Evolutionary conservation across 108 stramenopile species (phyloP), one percentile per base, ranked within the genome.

Genomic region (Asterionellopsis glacialis): DNA sequence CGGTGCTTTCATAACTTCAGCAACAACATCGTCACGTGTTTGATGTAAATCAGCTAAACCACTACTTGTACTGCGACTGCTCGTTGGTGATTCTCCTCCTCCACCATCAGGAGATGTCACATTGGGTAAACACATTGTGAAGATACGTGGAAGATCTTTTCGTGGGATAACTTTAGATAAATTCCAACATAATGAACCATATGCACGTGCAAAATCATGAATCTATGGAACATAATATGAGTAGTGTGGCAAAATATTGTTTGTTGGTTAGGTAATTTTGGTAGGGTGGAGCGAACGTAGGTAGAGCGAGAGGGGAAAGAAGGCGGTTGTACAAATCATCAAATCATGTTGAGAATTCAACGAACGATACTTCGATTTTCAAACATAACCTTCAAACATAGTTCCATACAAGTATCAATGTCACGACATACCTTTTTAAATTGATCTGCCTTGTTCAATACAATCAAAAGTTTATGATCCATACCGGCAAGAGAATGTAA

Each of bases 381-480:
- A 44, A 44, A 57, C 11, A 11, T 11, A 22, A 45, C 15, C 44
- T n/a, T 52, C n/a, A n/a, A n/a, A n/a, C 16, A 15, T 6, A 0
- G 39, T 40, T n/a, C 10, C 51, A 51, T 18, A 11, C 16, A 10
- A 51, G 51, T 44, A 23, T 0, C 21, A 0, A 57, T 1, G 4
- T 47, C 23, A 64, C 26, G 13, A 55, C 59, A 60, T 54, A 67
- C 65, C 66, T 82, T 90, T 53, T 88, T 70, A 57, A 90, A 89
- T 42, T 85, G 86, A 82, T 90, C 90, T 0, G 91, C 90, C 79
- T 99, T 99, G 75, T 99, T 99, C 59, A 99, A 69, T 15, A 99
- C 94, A 74, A 99, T 97, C 70, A 96, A 74, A 47, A 99, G 69
- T 76, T 99, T 99, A 72, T 99, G 99, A 76, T 99, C 99, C 96